A percentile compares a stretch with the other conserved stretches of the same genome.
These are phyloP conservation scores for Trametes villosa DNA, from an alignment of 768 basidiomycete species.

Conservation along the genomic window DNA sequence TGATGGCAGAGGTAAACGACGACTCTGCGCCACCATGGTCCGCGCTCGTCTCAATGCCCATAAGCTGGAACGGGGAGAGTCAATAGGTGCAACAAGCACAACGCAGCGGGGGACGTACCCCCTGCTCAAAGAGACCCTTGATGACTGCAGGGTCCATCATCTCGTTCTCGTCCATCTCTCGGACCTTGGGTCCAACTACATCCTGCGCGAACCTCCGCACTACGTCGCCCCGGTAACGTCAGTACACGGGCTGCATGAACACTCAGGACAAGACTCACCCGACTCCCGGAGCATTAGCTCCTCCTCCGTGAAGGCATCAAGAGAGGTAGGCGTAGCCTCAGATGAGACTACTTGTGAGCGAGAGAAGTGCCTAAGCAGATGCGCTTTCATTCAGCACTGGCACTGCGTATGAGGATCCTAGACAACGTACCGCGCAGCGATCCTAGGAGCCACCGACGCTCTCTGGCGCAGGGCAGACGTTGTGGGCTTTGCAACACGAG, in stretches of 20 bases:
- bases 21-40: conserved; percentile 87
- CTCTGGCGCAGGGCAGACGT: conserved; percentile 6
- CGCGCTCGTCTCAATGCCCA: conserved; percentile 93
- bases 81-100: conserved; percentile 1
- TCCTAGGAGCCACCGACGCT: background rate
- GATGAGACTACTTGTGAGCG: conserved; percentile 8
- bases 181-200: conserved; percentile 87
- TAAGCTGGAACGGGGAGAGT: conserved; percentile 58
- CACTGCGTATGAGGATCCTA: background rate
- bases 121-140: conserved; percentile 91
- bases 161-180: conserved; percentile 98
- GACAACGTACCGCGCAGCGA: conserved; percentile 9
- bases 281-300: conserved; percentile 92
- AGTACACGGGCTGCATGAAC: too few species aligned
- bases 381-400: background rate
- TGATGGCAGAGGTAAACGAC: conserved; percentile 94
- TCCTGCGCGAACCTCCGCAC: conserved; percentile 79
- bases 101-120: conserved; percentile 53
- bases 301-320: conserved; percentile 90
- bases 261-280: conserved; percentile 51
- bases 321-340: conserved; percentile 47
- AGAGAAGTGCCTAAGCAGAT: conserved; percentile 14
- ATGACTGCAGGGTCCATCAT: conserved; percentile 89
- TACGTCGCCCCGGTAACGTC: background rate
- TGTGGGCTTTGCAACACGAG: conserved; percentile 2